Evolutionary conservation across 768 basidiomycete genomes (phyloP).

Genomic region (Clitopilus hobsonii): DNA sequence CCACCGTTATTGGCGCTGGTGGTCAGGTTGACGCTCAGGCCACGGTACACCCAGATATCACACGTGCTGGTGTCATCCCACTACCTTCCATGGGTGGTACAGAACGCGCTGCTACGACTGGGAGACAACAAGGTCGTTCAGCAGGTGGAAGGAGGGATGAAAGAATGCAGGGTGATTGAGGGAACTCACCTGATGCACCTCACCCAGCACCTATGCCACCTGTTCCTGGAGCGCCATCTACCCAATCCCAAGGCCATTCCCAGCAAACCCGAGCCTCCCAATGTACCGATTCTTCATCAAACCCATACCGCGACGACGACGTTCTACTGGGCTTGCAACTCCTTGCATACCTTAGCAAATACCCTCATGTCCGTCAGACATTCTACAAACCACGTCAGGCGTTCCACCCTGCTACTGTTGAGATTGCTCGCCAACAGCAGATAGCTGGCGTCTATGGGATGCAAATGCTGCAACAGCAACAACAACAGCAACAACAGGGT

Average conservation of each 20-base stretch:
- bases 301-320: slow-evolving; percentile 91
- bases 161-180: too few species aligned
- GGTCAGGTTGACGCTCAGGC: slow-evolving; percentile 6
- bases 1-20: not conserved
- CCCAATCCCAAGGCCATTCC: slow-evolving; percentile 1
- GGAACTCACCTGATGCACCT: too few species aligned
- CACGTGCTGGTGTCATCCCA: slow-evolving; percentile 57
- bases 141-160: not conserved
- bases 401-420: slow-evolving; percentile 73
- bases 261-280: not conserved
- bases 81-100: slow-evolving; percentile 34
- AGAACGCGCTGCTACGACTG: not conserved
- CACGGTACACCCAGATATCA: slow-evolving; percentile 49
- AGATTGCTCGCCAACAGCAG: slow-evolving; percentile 25
- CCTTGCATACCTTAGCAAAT: slow-evolving; percentile 94
- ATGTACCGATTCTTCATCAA: slow-evolving; percentile 23
- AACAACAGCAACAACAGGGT: not conserved
- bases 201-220: not conserved
- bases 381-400: slow-evolving; percentile 86
- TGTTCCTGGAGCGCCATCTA: not conserved
- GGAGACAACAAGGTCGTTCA: not conserved
- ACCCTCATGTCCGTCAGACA: slow-evolving; percentile 93
- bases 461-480: not conserved
- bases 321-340: slow-evolving; percentile 88
- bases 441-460: slow-evolving; percentile 7